phyloP scores from a whole-genome alignment of 192 early-diverging fungal genomes.

The Spizellomyces punctatus region DNA sequence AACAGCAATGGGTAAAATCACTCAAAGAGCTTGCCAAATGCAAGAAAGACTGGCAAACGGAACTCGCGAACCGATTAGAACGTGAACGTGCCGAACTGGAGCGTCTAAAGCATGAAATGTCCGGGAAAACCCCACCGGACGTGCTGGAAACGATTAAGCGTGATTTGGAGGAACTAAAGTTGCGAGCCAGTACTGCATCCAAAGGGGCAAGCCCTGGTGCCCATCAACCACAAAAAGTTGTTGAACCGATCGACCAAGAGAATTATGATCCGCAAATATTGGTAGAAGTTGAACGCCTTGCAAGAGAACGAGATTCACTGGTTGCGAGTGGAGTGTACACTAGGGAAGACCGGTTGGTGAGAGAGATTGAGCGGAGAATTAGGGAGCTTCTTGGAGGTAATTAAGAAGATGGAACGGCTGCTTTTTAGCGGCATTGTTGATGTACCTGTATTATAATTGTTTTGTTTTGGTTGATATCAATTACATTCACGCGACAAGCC shows the following conservation, averaged over 20 bases:
- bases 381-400: conserved; percentile 22
- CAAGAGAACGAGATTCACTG: conserved; percentile 45
- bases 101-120: neutral
- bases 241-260: neutral
- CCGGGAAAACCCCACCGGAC: neutral
- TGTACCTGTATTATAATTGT: no score
- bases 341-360: conserved; percentile 46
- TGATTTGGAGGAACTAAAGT: conserved; percentile 27
- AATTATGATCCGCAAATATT: conserved; percentile 33
- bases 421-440: no score
- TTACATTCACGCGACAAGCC: no score
- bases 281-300: conserved; percentile 45
- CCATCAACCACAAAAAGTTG: neutral
- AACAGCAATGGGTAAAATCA: conserved; percentile 37
- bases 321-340: conserved; percentile 47
- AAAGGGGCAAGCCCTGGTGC: neutral
- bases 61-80: conserved; percentile 28
- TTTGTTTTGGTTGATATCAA: no score
- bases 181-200: neutral
- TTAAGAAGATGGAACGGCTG: no score
- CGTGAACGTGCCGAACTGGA: conserved; percentile 18
- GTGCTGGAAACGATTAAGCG: conserved; percentile 6
- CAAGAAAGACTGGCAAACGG: conserved; percentile 21
- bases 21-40: conserved; percentile 33
- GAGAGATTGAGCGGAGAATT: conserved; percentile 44